A percentile compares a stretch with the other conserved stretches of the same genome.
These are phyloP conservation scores for Darksidea phi DNA, from an alignment of 495 filamentous ascomycete genomes.

Conservation along the genomic window DNA sequence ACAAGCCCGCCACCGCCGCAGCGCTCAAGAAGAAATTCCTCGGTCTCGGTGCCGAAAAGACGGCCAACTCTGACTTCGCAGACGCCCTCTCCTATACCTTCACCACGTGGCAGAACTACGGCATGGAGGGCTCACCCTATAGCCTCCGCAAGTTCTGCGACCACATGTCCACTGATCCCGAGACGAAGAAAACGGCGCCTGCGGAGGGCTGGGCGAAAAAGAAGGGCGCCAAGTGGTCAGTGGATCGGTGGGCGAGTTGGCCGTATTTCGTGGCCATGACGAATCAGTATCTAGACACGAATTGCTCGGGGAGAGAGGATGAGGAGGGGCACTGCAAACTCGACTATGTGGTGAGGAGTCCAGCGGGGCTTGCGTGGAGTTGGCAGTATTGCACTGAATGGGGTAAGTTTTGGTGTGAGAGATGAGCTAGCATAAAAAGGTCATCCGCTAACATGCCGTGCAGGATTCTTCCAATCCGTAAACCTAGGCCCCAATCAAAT, in stretches of 20 bases:
- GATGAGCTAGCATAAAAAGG: too few species aligned
- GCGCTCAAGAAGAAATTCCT: constrained; percentile 53
- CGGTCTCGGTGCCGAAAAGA: constrained; percentile 50
- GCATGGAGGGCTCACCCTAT: constrained; percentile 46
- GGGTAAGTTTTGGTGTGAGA: constrained; percentile 52
- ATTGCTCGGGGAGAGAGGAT: constrained; percentile 39
- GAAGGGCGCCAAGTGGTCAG: constrained; percentile 47
- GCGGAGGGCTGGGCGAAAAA: constrained; percentile 46
- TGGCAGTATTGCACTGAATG: constrained; percentile 64
- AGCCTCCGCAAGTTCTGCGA: constrained; percentile 51
- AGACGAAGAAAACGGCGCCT: constrained; percentile 30
- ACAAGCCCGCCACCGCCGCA: constrained; percentile 41
- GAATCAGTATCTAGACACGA: constrained; percentile 46
- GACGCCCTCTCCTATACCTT: constrained; percentile 47
- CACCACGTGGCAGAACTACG: constrained; percentile 51
- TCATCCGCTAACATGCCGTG: too few species aligned
- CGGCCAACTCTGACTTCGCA: constrained; percentile 54
- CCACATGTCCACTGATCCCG: constrained; percentile 45
- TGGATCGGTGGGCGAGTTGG: constrained; percentile 52
- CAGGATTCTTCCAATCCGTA: constrained; percentile 49
- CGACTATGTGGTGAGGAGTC: constrained; percentile 41
- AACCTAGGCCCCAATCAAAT: constrained; percentile 52
- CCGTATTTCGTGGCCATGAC: constrained; percentile 46
- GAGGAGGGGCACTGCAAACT: constrained; percentile 45
- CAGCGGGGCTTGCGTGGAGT: constrained; percentile 51